phyloP scores from a whole-genome alignment of 352 stramenopile species.

The Pythium folliculosum region DNA sequence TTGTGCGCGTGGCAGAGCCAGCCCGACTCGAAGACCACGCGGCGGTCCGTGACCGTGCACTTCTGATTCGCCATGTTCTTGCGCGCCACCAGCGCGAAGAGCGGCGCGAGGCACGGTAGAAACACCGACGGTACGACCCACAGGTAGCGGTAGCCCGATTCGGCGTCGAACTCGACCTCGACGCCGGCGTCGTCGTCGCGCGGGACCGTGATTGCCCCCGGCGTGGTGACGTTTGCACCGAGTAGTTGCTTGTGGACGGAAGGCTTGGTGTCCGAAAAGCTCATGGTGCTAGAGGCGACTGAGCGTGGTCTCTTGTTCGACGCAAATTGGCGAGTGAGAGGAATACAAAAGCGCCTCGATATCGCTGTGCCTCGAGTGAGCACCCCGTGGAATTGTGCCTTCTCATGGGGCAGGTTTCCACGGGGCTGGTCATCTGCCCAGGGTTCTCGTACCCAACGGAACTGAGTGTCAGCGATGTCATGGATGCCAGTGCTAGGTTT shows the following conservation, averaged over 20 bases:
- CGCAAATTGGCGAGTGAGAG: not conserved
- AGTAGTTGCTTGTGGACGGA: conserved; percentile 5
- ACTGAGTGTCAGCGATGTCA: no score
- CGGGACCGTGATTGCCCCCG: not conserved
- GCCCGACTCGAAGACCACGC: conserved; percentile 38
- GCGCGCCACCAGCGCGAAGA: conserved; percentile 26
- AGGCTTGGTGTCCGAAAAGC: conserved; percentile 1
- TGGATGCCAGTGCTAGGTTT: no score
- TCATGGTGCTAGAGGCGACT: conserved; percentile 1
- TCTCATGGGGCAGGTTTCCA: no score
- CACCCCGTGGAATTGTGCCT: no score
- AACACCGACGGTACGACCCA: conserved; percentile 22
- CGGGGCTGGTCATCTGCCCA: no score
- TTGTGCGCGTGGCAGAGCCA: conserved; percentile 47
- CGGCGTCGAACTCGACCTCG: conserved; percentile 23
- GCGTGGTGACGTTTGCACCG: not conserved
- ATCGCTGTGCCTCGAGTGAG: no score
- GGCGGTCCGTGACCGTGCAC: conserved; percentile 41
- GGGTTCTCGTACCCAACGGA: no score
- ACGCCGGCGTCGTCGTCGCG: conserved; percentile 16
- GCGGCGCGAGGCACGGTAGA: conserved; percentile 20
- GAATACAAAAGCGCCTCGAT: no score
- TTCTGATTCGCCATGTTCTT: conserved; percentile 41
- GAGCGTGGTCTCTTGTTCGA: not conserved
- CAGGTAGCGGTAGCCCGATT: conserved; percentile 20